Evolutionary conservation across 1,139 yeast species (phyloP), one percentile per base, ranked within the genome.

Genomic region (Suhomyces wounanorum): DNA sequence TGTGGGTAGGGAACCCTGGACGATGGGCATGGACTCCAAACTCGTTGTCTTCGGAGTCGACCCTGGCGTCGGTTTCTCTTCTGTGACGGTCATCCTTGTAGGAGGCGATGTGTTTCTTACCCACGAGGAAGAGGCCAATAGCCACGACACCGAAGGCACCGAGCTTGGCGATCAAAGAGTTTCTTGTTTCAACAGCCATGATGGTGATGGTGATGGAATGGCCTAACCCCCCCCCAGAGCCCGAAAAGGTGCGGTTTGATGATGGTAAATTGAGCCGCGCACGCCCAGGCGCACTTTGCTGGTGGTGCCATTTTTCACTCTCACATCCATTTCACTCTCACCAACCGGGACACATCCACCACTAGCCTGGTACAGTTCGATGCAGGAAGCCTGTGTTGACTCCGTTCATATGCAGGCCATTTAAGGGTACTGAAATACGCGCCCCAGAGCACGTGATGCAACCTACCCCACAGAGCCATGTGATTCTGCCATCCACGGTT

Each of bases 21-120:
- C 71, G 62, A 50, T 57, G 61, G n/a, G 64, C 58, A 14, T 56
- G 56, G 23, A 61, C 52, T 9, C 64, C 63, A 52, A 74, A 74
- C 56, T 75, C 78, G 45, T 70, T 62, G 14, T 60, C 57, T 33
- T 61, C 65, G 37, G 73, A 61, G 51, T 70, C 72, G 23, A 68
- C 56, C 30, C 68, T 59, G n/a, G 79, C 72, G 59, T 77, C 79
- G 30, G 72, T 66, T 57, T 76, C 79, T 41, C 52, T 52, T 45
- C 63, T 59, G 56, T 75, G 80, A 52, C 78, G 67, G 35, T 65
- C 61, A 18, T 73, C 76, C 50, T 72, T 76, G 44, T 65, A 63
- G 25, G 55, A 47, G 6, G 75, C 72, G 45, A 76, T 77, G 52
- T 72, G 73, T 47, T 59, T 63, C 54, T 73, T 75, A 1, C 81